phyloP scores from a whole-genome alignment of 2,329 filamentous ascomycete genomes.

The Capronia americana region DNA sequence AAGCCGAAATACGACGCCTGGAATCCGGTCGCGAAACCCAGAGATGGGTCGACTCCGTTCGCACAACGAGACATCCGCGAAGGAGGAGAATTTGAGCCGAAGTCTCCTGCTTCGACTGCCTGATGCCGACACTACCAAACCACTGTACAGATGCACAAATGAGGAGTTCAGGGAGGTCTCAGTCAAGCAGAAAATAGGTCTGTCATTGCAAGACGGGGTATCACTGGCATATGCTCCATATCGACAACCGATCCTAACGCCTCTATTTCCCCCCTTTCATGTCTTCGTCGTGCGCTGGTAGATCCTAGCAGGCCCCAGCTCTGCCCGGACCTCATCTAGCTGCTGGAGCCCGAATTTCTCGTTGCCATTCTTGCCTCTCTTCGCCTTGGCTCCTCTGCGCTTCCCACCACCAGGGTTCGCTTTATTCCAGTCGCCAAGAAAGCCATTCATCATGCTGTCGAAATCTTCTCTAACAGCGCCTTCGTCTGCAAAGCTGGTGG shows the following conservation, averaged over 20 bases:
- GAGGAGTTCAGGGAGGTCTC: slow-evolving; percentile 27
- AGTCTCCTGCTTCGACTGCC: slow-evolving; percentile 2
- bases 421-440: slow-evolving; percentile 69
- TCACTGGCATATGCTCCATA: slow-evolving; percentile 25
- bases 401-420: slow-evolving; percentile 48
- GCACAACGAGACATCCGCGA: slow-evolving; percentile 25
- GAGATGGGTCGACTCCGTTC: slow-evolving; percentile 35
- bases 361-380: slow-evolving; percentile 77
- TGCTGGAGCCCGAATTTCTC: slow-evolving; percentile 83
- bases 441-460: slow-evolving; percentile 90
- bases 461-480: slow-evolving; percentile 77
- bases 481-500: slow-evolving; percentile 52
- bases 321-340: slow-evolving; percentile 85
- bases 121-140: background rate
- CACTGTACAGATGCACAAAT: slow-evolving; percentile 35
- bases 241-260: slow-evolving; percentile 15
- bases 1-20: slow-evolving; percentile 47
- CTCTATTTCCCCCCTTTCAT: slow-evolving; percentile 21
- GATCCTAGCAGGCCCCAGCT: slow-evolving; percentile 77
- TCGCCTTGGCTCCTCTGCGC: slow-evolving; percentile 56
- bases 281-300: slow-evolving; percentile 43
- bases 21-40: slow-evolving; percentile 44
- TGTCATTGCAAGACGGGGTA: slow-evolving; percentile 31
- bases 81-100: slow-evolving; percentile 23
- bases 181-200: slow-evolving; percentile 18